Percentiles rank a stretch among this genome's conserved stretches.
Evolutionary conservation across 176 grass and related monocot species (phyloP).

Genomic region (Rhipidocladum racemiflorum): DNA sequence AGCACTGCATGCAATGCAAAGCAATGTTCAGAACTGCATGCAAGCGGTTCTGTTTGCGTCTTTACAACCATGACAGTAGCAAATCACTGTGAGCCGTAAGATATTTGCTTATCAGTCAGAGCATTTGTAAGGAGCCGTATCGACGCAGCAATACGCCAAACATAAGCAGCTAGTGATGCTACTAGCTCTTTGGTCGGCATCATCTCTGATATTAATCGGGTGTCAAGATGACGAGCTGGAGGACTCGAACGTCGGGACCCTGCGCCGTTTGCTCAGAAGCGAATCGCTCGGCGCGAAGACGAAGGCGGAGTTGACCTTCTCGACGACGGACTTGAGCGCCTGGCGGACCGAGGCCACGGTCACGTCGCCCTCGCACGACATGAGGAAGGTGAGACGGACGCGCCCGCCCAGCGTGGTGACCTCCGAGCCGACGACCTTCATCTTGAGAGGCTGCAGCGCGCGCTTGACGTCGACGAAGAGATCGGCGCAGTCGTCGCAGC

Average conservation of each 20-base stretch:
- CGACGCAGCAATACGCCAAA: neutral
- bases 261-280: constrained; percentile 61
- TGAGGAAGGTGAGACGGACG: constrained; percentile 49
- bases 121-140: neutral
- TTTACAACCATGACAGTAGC: neutral
- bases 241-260: constrained; percentile 57
- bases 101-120: neutral
- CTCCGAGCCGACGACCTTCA: constrained; percentile 58
- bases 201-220: neutral
- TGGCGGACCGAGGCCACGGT: constrained; percentile 38
- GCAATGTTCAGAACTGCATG: neutral
- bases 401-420: constrained; percentile 74
- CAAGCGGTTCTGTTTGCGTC: neutral
- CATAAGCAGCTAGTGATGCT: neutral
- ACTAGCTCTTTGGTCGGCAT: neutral
- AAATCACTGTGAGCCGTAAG: neutral
- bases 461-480: constrained; percentile 60
- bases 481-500: constrained; percentile 69
- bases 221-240: constrained; percentile 75
- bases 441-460: constrained; percentile 46
- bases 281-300: constrained; percentile 56
- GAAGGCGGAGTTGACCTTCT: constrained; percentile 42
- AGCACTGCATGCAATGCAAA: neutral
- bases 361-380: constrained; percentile 34
- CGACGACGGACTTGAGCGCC: constrained; percentile 60